Evolutionary conservation across 257 asterid species (phyloP), one percentile per base, ranked within the genome.

Genomic region (Nemophila menziesii): DNA sequence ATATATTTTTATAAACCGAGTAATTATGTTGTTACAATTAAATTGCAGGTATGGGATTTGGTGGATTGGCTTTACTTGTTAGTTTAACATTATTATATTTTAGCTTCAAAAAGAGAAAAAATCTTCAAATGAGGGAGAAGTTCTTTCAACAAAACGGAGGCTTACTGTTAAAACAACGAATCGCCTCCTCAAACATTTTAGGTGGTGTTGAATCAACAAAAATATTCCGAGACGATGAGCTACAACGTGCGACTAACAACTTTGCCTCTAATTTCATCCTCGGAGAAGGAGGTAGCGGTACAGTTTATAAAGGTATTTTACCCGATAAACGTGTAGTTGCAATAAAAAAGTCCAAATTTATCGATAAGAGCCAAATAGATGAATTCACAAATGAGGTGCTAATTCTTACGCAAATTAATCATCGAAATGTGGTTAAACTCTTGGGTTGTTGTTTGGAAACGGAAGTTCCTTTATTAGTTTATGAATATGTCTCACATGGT

Each of bases 61-160:
- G 36, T 29, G 36, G 12, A 10, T 2, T 29, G 12, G 36, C 36
- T 29, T 29, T 29, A 29, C 12, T 5, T 29, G 36, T 7, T 7
- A 29, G 8, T 7, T 29, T 29, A 29, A 29, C 36, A 29, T 29
- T 29, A 7, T 10, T 5, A 29, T 29, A 29, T 29, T 29, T 29
- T 5, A 29, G 36, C 36, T 7, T 29, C 36, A 29, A 29, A 7
- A 22, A 44, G 16, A 44, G 49, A 13, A 44, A 44, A 23, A 17
- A 12, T 21, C 18, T 44, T 12, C 10, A 44, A 16, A 17, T 44
- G 36, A 44, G 20, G 49, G 34, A 22, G 8, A 44, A 44, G 17
- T 44, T 20, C 36, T 44, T 44, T 19, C 49, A 44, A 10, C 49
- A 44, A 44, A 44, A 44, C 3, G 49, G 49, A 21, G 49, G 49